phyloP scores from a whole-genome alignment of 2,329 filamentous ascomycete species.

The Colletotrichum lupini region DNA sequence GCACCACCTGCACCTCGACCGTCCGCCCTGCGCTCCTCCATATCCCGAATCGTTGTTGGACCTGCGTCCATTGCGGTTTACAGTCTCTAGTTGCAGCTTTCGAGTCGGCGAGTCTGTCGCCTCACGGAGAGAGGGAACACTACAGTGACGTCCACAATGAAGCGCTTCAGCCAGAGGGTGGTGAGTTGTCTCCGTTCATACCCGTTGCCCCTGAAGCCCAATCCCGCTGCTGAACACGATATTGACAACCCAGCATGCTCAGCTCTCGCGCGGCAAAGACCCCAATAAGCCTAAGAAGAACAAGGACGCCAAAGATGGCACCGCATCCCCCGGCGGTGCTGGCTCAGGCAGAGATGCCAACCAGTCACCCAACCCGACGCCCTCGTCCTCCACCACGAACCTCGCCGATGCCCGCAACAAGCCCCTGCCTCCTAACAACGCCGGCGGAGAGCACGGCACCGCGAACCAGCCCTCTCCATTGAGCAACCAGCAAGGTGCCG shows the following conservation, averaged over 20 bases:
- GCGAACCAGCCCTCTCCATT: constrained; percentile 53
- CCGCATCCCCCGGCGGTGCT: constrained; percentile 78
- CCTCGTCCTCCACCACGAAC: constrained; percentile 89
- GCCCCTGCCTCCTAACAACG: constrained; percentile 71
- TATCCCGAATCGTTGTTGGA: constrained; percentile 21
- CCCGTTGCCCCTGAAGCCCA: constrained; percentile 21
- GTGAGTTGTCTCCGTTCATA: constrained; percentile 66
- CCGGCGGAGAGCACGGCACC: constrained; percentile 54
- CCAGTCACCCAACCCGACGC: constrained; percentile 76
- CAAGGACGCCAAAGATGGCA: constrained; percentile 79
- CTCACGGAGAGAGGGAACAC: constrained; percentile 30
- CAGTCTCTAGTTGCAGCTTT: constrained; percentile 20
- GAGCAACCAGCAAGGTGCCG: constrained; percentile 48
- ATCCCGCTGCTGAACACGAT: constrained; percentile 32
- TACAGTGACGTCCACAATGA: constrained; percentile 75
- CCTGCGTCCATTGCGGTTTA: constrained; percentile 21
- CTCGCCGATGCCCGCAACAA: constrained; percentile 89
- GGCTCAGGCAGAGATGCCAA: constrained; percentile 62
- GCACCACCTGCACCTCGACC: constrained; percentile 10
- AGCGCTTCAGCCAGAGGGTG: constrained; percentile 97
- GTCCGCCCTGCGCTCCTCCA: constrained; percentile 13
- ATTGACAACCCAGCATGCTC: constrained; percentile 64
- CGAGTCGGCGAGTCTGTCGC: constrained; percentile 32
- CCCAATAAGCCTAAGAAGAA: constrained; percentile 86
- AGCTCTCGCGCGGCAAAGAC: constrained; percentile 93